A percentile compares a stretch with the other conserved stretches of the same genome.
Evolutionary conservation across 495 filamentous ascomycete genomes (phyloP).

Genomic region (Penicillium coprophilum): DNA sequence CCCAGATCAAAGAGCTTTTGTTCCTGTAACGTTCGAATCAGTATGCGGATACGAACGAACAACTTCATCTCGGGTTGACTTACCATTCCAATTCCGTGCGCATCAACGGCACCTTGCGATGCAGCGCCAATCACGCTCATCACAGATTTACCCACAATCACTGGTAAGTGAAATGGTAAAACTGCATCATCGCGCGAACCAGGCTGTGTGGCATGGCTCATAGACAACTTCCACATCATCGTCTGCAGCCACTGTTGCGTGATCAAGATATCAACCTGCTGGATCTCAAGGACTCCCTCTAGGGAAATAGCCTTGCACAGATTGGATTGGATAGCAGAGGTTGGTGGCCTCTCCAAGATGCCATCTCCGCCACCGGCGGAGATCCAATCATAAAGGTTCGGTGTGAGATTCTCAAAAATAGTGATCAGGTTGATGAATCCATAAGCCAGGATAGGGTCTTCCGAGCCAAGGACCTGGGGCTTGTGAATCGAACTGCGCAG

Average conservation of each 20-base stretch:
- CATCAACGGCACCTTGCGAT: constrained; percentile 53
- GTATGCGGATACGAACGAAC: neutral
- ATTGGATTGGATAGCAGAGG: constrained; percentile 40
- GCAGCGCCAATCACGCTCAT: constrained; percentile 53
- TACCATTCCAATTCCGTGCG: constrained; percentile 66
- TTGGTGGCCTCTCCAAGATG: constrained; percentile 36
- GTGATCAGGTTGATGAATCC: constrained; percentile 56
- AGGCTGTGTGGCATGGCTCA: constrained; percentile 52
- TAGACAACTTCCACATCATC: constrained; percentile 61
- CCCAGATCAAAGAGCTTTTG: constrained; percentile 47
- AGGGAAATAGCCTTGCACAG: constrained; percentile 40
- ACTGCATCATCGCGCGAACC: constrained; percentile 44
- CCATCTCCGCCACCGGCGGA: constrained; percentile 42
- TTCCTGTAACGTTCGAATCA: constrained; percentile 27
- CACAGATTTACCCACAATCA: constrained; percentile 55
- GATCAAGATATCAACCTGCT: constrained; percentile 61
- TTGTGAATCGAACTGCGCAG: constrained; percentile 50
- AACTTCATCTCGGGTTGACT: constrained; percentile 14
- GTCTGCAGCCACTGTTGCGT: constrained; percentile 63
- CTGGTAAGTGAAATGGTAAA: constrained; percentile 58
- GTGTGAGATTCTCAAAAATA: constrained; percentile 50
- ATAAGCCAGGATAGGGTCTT: constrained; percentile 47
- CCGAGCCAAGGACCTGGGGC: constrained; percentile 46
- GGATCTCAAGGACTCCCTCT: constrained; percentile 53
- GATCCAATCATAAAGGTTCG: constrained; percentile 45